Evolutionary conservation across 495 filamentous ascomycete species (phyloP).

Genomic region (Paragyromitra xinjiangensis): DNA sequence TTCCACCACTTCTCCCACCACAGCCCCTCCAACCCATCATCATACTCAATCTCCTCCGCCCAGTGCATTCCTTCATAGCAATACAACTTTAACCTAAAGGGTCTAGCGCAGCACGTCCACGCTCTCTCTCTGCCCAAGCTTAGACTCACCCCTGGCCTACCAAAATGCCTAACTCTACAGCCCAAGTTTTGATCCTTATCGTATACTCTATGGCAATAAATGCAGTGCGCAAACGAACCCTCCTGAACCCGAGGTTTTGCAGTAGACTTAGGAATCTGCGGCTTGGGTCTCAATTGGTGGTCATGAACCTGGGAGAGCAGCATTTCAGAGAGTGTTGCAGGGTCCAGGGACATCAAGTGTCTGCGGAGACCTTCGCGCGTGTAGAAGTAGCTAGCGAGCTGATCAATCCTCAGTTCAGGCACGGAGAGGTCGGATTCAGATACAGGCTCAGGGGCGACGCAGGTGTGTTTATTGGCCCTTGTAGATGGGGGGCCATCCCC

Average conservation of each 20-base stretch:
- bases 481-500: neutral
- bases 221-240: constrained; percentile 1
- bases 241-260: neutral
- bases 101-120: constrained; percentile 23
- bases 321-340: constrained; percentile 15
- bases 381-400: constrained; percentile 23
- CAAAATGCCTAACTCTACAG: constrained; percentile 32
- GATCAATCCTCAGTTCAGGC: neutral
- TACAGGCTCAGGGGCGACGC: neutral
- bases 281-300: constrained; percentile 13
- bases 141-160: neutral
- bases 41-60: neutral
- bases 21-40: neutral
- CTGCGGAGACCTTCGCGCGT: constrained; percentile 18
- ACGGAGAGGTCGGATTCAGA: neutral
- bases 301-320: constrained; percentile 16
- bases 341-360: constrained; percentile 10
- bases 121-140: neutral
- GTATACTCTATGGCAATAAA: constrained; percentile 33
- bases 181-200: constrained; percentile 7
- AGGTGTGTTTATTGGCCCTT: neutral
- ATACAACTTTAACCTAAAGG: constrained; percentile 2
- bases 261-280: neutral
- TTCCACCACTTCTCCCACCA: constrained; percentile 14
- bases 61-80: constrained; percentile 30